Evolutionary conservation across 805 yeast species (phyloP).

Genomic region (Brettanomyces anomalus): DNA sequence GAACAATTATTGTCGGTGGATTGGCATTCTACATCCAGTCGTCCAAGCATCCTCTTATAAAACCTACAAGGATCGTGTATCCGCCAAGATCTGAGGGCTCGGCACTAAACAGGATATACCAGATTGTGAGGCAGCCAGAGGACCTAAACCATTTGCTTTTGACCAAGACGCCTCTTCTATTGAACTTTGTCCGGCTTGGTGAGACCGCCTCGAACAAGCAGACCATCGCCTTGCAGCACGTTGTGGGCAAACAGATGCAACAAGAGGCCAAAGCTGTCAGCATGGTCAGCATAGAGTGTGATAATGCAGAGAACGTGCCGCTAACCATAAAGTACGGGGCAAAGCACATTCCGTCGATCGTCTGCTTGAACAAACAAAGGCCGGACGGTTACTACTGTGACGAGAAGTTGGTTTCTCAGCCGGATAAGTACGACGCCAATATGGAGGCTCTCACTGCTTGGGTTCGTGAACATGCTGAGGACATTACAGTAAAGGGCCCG

Average conservation of each 20-base stretch:
- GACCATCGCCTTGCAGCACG: conserved; percentile 50
- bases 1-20: conserved; percentile 18
- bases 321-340: conserved; percentile 47
- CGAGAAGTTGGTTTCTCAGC: conserved; percentile 20
- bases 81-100: conserved; percentile 26
- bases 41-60: conserved; percentile 19
- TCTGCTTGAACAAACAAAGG: conserved; percentile 58
- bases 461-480: conserved; percentile 34
- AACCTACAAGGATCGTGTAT: conserved; percentile 23
- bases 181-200: conserved; percentile 65
- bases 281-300: conserved; percentile 66
- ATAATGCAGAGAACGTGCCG: conserved; percentile 53
- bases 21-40: conserved; percentile 19
- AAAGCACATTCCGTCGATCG: conserved; percentile 51
- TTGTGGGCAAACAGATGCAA: conserved; percentile 40
- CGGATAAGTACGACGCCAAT: conserved; percentile 28
- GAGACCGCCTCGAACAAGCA: conserved; percentile 53
- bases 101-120: conserved; percentile 32
- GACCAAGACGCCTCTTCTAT: conserved; percentile 50
- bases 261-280: conserved; percentile 34
- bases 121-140: conserved; percentile 44
- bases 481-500: conserved; percentile 6
- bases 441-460: conserved; percentile 34
- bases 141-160: conserved; percentile 52
- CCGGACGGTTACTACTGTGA: conserved; percentile 35